A percentile compares a stretch with the other conserved stretches of the same genome.
Evolutionary conservation across 2,329 filamentous ascomycete genomes (phyloP).

Genomic region (Cytospora piceae): DNA sequence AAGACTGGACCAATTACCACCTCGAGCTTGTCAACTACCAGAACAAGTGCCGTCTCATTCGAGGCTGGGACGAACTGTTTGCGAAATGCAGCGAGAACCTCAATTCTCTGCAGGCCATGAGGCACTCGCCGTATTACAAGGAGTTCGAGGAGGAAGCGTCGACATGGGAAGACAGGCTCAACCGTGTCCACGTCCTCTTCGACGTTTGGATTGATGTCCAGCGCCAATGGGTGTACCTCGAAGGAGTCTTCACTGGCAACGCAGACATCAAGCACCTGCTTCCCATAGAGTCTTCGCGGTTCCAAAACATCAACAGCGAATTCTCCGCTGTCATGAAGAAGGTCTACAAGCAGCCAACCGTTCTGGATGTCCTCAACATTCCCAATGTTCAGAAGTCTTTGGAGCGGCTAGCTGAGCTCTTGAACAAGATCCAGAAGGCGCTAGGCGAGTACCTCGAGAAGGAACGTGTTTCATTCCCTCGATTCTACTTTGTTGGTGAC

Average conservation of each 20-base stretch:
- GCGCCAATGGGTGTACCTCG: constrained; percentile 98
- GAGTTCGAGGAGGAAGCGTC: constrained; percentile 98
- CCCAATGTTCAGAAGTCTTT: constrained; percentile 94
- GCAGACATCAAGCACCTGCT: constrained; percentile 98
- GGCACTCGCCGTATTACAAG: constrained; percentile 98
- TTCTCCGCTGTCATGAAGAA: constrained; percentile 99
- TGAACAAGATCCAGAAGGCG: constrained; percentile 99
- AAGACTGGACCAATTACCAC: constrained; percentile 94
- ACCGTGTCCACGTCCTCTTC: constrained; percentile 94
- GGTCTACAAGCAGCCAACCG: constrained; percentile 93
- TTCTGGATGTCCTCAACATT: constrained; percentile 94
- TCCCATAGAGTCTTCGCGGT: constrained; percentile 93
- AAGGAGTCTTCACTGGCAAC: constrained; percentile 98
- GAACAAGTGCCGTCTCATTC: constrained; percentile 95
- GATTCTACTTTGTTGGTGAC: constrained; percentile 99
- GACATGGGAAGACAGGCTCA: constrained; percentile 96
- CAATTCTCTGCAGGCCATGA: constrained; percentile 97
- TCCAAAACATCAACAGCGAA: constrained; percentile 99
- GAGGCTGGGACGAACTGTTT: constrained; percentile 97
- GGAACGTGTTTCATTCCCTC: constrained; percentile 94
- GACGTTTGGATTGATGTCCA: constrained; percentile 99
- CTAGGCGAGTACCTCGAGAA: constrained; percentile 98
- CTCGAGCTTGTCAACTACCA: constrained; percentile 96
- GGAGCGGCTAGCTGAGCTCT: constrained; percentile 90
- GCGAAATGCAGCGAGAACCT: constrained; percentile 98